Evolutionary conservation across 495 filamentous ascomycete species (phyloP).

Genomic region (Chaetomium tenue): DNA sequence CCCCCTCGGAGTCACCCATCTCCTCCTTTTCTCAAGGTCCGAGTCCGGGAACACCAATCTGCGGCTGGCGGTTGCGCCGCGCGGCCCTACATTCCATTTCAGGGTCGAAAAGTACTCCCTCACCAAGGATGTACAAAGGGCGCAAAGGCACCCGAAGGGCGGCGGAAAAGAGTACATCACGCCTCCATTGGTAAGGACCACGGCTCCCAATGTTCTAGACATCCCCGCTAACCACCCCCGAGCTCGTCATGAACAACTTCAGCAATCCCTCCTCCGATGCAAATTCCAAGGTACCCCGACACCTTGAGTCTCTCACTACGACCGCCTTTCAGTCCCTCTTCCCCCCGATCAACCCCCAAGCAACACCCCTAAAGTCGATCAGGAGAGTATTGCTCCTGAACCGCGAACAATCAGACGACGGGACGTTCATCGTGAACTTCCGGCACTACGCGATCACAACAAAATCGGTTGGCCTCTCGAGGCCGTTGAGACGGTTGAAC

Average conservation of each 20-base stretch:
- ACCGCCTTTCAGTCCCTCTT: constrained; percentile 96
- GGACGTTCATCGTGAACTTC: constrained; percentile 81
- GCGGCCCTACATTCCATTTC: constrained; percentile 91
- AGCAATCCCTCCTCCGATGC: constrained; percentile 64
- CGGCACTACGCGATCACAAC: constrained; percentile 95
- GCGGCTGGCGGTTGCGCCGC: constrained; percentile 81
- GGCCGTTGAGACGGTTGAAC: constrained; percentile 76
- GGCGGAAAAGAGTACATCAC: constrained; percentile 79
- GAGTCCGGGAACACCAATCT: constrained; percentile 87
- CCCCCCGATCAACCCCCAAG: constrained; percentile 90
- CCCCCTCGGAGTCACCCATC: constrained; percentile 87
- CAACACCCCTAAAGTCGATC: constrained; percentile 82
- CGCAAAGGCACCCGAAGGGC: constrained; percentile 75
- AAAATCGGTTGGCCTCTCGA: constrained; percentile 77
- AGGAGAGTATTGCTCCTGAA: constrained; percentile 87
- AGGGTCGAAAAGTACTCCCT: constrained; percentile 95
- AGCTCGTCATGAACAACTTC: constrained; percentile 99
- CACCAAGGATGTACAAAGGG: constrained; percentile 80
- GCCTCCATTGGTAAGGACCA: constrained; percentile 64
- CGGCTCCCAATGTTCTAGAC: background rate
- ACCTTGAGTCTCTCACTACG: constrained; percentile 89
- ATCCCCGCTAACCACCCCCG: constrained; percentile 22
- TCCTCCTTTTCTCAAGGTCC: constrained; percentile 92
- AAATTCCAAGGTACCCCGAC: constrained; percentile 65
- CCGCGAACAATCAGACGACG: constrained; percentile 64